A percentile compares a stretch with the other conserved stretches of the same genome.
Conservation (phyloP, 805 yeast genomes). For the Lipomyces yamanashiensis region DNA sequence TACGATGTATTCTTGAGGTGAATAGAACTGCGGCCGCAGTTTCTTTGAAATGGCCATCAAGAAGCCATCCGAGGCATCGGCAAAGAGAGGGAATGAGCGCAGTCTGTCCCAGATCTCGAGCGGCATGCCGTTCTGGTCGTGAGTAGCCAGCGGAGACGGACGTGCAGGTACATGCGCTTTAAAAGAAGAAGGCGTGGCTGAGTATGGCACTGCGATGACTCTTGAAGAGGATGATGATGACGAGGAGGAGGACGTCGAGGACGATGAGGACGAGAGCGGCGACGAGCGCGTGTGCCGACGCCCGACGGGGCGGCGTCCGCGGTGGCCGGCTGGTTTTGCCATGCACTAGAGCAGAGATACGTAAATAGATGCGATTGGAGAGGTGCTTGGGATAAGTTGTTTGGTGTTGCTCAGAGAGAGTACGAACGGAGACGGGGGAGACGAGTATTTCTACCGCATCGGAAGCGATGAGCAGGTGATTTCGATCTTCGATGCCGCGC, state of each 20-base stretch:
- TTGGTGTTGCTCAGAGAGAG: too few relatives aligned
- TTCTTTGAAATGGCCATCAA: constrained; percentile 62
- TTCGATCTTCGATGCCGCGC: too few relatives aligned
- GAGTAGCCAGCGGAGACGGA: constrained; percentile 38
- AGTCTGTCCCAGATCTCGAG: constrained; percentile 59
- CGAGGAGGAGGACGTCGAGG: neutral
- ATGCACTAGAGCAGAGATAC: too few relatives aligned
- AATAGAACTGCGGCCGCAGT: constrained; percentile 62
- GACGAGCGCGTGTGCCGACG: constrained; percentile 7
- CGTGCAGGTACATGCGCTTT: constrained; percentile 33
- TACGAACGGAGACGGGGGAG: too few relatives aligned
- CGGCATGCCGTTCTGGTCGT: constrained; percentile 48
- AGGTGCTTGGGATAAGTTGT: too few relatives aligned
- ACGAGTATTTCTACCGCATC: too few relatives aligned
- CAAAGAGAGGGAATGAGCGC: constrained; percentile 66
- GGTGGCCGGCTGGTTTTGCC: neutral
- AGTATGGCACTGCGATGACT: constrained; percentile 19
- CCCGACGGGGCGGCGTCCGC: neutral
- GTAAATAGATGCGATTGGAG: too few relatives aligned
- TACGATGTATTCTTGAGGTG: constrained; percentile 68
- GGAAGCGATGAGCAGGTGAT: too few relatives aligned
- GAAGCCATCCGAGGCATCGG: constrained; percentile 68
- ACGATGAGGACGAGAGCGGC: neutral
- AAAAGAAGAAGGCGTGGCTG: constrained; percentile 18
- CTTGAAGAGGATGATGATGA: constrained; percentile 5